A percentile compares a stretch with the other conserved stretches of the same genome.
phyloP scores from a whole-genome alignment of 345 rosid genomes.

The Litchi chinensis region DNA sequence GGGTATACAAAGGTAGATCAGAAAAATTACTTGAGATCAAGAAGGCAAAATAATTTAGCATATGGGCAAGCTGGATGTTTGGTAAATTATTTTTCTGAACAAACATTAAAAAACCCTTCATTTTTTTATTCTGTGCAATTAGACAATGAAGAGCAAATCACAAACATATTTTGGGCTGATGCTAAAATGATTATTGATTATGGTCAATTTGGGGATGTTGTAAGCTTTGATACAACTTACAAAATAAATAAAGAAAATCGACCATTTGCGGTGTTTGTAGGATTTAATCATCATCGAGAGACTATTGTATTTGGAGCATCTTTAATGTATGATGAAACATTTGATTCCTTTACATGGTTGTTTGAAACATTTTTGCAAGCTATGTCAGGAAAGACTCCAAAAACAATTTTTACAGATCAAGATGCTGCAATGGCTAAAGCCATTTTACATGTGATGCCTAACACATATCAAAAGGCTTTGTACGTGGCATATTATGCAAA shows the following conservation, averaged over 20 bases:
- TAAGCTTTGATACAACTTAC: too few species aligned
- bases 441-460: not conserved
- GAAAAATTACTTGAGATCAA: not conserved
- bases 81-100: not conserved
- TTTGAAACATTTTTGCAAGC: constrained; percentile 6
- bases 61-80: not conserved
- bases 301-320: too few species aligned
- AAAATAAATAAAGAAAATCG: not conserved
- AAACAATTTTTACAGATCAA: constrained; percentile 9
- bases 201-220: constrained; percentile 9
- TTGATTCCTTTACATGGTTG: constrained; percentile 7
- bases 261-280: not conserved
- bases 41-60: not conserved
- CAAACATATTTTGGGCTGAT: constrained; percentile 16
- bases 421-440: not conserved
- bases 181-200: constrained; percentile 16
- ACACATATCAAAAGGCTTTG: not conserved
- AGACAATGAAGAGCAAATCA: constrained; percentile 2
- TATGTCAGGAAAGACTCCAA: not conserved
- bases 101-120: not conserved
- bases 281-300: constrained; percentile 16
- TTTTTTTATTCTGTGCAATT: constrained; percentile 1
- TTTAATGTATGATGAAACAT: too few species aligned
- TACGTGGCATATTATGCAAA: constrained; percentile 7
- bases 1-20: not conserved